phyloP scores from a whole-genome alignment of 306 rosid species.

The Dalbergia cochinchinensis region DNA sequence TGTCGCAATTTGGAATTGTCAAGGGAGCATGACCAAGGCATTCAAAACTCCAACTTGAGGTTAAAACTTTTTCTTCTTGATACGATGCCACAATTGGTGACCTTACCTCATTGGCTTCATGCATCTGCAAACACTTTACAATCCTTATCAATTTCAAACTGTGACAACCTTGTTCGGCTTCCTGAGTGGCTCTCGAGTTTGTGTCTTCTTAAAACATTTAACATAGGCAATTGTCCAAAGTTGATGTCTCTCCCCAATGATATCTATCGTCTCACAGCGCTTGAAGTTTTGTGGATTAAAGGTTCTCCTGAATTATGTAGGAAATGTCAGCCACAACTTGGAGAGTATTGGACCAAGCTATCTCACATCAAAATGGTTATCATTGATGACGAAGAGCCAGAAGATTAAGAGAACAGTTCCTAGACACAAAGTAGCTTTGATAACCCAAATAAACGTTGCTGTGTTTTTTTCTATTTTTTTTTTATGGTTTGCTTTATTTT shows the following conservation, averaged over 20 bases:
- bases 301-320: neutral
- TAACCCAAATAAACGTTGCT: too few species aligned
- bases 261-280: slow-evolving; percentile 13
- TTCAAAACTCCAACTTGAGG: neutral
- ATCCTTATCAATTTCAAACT: neutral
- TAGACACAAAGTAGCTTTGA: too few species aligned
- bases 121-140: neutral
- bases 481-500: too few species aligned
- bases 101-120: neutral
- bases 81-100: neutral
- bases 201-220: neutral
- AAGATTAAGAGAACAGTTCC: too few species aligned
- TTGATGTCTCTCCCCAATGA: neutral
- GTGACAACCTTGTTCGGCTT: neutral
- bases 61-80: neutral
- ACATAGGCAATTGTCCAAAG: neutral
- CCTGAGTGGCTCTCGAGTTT: slow-evolving; percentile 5
- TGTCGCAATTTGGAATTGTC: neutral
- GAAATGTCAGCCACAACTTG: neutral
- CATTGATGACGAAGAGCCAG: neutral
- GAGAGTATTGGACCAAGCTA: slow-evolving; percentile 14
- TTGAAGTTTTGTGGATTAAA: neutral
- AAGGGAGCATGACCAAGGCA: neutral
- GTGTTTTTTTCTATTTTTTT: too few species aligned
- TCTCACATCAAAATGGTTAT: neutral